These are phyloP conservation scores for Penicillium decumbens DNA, from an alignment of 2,329 filamentous ascomycete species.

Conservation along the genomic window DNA sequence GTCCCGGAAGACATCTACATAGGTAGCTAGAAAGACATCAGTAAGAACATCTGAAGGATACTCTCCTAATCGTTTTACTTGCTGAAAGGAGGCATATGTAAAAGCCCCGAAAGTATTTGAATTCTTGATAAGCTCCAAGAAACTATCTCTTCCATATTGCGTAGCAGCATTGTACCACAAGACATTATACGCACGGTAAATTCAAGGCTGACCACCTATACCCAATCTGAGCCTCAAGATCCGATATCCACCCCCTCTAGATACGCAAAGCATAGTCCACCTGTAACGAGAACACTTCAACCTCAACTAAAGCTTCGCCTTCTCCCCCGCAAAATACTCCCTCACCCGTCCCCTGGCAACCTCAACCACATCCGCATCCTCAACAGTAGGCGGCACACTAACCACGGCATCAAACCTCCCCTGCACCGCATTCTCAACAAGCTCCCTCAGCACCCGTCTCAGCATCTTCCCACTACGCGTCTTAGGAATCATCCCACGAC, in stretches of 20 bases:
- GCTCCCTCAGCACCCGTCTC: conserved; percentile 71
- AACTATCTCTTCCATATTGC: too few species aligned
- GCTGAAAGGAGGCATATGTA: too few species aligned
- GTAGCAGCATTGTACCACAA: too few species aligned
- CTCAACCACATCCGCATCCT: conserved; percentile 70
- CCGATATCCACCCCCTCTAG: neutral
- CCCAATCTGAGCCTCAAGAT: neutral
- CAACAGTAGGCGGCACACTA: conserved; percentile 75
- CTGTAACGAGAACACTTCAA: too few species aligned
- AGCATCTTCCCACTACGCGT: conserved; percentile 90
- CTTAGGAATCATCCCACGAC: conserved; percentile 82
- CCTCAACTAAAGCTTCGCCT: conserved; percentile 43
- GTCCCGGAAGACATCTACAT: too few species aligned
- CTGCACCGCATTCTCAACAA: conserved; percentile 75
- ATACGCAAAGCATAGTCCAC: too few species aligned
- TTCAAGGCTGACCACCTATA: neutral
- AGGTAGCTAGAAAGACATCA: too few species aligned
- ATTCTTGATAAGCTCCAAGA: too few species aligned
- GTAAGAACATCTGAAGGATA: too few species aligned
- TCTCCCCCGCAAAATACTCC: conserved; percentile 62
- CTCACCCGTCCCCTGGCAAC: conserved; percentile 66
- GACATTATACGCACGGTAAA: too few species aligned
- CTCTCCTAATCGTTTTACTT: too few species aligned
- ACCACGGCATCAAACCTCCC: conserved; percentile 69
- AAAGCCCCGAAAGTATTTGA: too few species aligned